phyloP scores from a whole-genome alignment of 805 yeast species.

The Wickerhamomyces bisporus region DNA sequence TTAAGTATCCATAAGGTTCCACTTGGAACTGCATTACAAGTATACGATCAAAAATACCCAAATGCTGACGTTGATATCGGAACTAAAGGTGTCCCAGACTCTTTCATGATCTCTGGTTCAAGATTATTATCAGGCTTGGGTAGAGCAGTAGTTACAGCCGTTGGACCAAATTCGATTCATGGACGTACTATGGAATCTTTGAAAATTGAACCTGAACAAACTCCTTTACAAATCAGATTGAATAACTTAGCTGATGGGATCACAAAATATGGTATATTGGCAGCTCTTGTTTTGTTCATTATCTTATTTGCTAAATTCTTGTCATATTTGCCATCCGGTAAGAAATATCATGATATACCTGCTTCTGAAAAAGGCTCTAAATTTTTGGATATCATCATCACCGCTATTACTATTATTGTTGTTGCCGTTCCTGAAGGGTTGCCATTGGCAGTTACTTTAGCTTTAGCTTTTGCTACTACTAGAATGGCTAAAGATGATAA shows the following conservation, averaged over 20 bases:
- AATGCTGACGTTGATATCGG: conserved; percentile 32
- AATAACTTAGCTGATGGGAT: conserved; percentile 85
- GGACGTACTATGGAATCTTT: conserved; percentile 88
- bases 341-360: conserved; percentile 37
- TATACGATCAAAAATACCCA: conserved; percentile 24
- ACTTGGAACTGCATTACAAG: conserved; percentile 36
- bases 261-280: conserved; percentile 87
- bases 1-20: conserved; percentile 69
- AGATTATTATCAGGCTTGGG: conserved; percentile 84
- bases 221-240: conserved; percentile 85
- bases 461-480: conserved; percentile 96
- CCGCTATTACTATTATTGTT: conserved; percentile 87
- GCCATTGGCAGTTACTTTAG: conserved; percentile 94
- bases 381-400: conserved; percentile 81
- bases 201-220: conserved; percentile 68
- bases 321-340: conserved; percentile 51
- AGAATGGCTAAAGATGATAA: conserved; percentile 97
- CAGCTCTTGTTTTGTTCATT: conserved; percentile 76
- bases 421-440: conserved; percentile 99
- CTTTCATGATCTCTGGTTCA: conserved; percentile 89
- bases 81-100: conserved; percentile 50
- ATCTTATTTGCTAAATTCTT: conserved; percentile 75
- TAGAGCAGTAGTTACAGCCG: conserved; percentile 79
- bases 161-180: conserved; percentile 83
- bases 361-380: conserved; percentile 77